Base-by-base conservation (phyloP, 2,329 filamentous ascomycete species). In the Curvularia lunata region DNA sequence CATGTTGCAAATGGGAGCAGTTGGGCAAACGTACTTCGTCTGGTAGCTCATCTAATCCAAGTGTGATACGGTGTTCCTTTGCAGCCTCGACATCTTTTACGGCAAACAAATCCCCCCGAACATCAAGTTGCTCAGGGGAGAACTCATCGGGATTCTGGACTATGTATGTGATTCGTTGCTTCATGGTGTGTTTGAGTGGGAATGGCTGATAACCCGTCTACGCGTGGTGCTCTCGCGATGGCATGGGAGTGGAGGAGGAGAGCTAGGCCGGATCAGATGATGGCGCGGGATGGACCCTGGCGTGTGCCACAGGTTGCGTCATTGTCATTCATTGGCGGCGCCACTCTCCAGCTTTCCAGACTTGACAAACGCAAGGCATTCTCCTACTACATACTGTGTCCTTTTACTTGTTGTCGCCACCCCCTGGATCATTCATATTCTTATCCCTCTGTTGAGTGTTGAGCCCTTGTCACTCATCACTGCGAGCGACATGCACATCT, bases 21-120 rank as follows among this genome's bases (percentile, higher is more conserved):
- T 28, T 28, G 4, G 40, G 8, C 6, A 37, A 42, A 47, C 45
- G 34, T 77, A 87, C 84, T 75, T 91, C 87, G 16, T 78, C 70
- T 4, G 92, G 90, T 40, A 97, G 83, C 79, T 96, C 91, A 48
- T 88, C 82, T 19, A 92, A 78, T 37, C 84, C 83, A 61, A 95
- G 78, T 0, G 91, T 97, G 65, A 94, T 77, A 58, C 89, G 86
- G 73, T 95, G 91, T 77, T 98, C 91, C 64, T 91, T 88, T 13
- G 87, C 86, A 19, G 89, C 89, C 49, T 85, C 76, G 41, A 95
- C 74, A 2, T 83, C 84, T 1, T 81, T 80, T 52, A 96, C 78
- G 3, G 82, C 81, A 18, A 90, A 76, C 10, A 77, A 28, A 19
- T 62, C 55, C 38, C 62, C 51, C 43, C 80, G 79, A 42, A 96